Conservation (phyloP, 805 yeast species). For the Danielia oregonensis region DNA sequence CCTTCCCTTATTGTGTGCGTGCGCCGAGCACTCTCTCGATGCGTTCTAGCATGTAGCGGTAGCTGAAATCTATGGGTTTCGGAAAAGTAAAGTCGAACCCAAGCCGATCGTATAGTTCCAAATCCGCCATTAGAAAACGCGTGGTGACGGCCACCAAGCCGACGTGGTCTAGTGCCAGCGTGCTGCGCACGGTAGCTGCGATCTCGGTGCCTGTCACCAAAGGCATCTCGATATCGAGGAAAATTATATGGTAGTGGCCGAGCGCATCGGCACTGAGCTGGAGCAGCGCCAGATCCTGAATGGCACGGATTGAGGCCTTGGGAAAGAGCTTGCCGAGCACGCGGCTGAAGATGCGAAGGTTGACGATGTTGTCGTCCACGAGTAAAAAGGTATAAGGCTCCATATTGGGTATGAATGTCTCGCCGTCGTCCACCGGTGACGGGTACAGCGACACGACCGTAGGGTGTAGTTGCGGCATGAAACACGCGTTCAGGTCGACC, state of each 20-base stretch:
- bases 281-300: constrained; percentile 30
- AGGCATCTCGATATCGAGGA: constrained; percentile 47
- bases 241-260: constrained; percentile 21
- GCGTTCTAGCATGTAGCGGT: constrained; percentile 16
- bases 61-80: constrained; percentile 31
- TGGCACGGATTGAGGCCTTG: constrained; percentile 22
- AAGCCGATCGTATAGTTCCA: constrained; percentile 25
- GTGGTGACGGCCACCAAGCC: constrained; percentile 43
- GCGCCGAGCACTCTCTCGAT: constrained; percentile 15
- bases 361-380: constrained; percentile 42
- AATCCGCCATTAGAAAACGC: constrained; percentile 23
- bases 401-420: constrained; percentile 10
- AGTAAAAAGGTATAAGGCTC: constrained; percentile 18
- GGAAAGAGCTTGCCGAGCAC: constrained; percentile 34
- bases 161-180: constrained; percentile 13
- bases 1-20: background rate
- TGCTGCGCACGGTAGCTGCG: constrained; percentile 17
- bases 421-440: constrained; percentile 1
- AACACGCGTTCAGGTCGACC: too few species aligned
- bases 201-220: constrained; percentile 36
- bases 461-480: constrained; percentile 5
- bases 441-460: background rate
- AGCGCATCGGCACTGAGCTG: constrained; percentile 15
- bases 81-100: constrained; percentile 42
- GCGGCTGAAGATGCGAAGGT: constrained; percentile 32